phyloP scores from a whole-genome alignment of 2,329 filamentous ascomycete genomes.

The Fusarium abutilonis region DNA sequence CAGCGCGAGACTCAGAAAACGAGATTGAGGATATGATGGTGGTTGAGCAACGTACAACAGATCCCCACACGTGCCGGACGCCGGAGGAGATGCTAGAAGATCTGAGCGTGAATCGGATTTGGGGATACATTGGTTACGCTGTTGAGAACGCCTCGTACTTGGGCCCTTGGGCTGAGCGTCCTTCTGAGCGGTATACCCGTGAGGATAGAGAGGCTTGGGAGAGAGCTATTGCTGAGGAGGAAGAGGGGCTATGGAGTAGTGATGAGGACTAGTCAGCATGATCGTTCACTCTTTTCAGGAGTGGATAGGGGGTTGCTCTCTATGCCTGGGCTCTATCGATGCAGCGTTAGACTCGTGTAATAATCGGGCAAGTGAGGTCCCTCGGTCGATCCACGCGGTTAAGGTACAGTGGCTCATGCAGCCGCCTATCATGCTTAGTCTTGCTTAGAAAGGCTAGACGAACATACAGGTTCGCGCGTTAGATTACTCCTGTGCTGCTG shows the following conservation, averaged over 20 bases:
- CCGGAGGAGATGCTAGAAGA: not conserved
- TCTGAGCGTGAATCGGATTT: not conserved
- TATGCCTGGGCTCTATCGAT: too few species aligned
- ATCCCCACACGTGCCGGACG: not conserved
- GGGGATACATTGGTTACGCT: conserved; percentile 2
- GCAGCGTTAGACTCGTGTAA: too few species aligned
- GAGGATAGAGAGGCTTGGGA: not conserved
- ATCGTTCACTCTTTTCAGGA: too few species aligned
- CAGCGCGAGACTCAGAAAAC: not conserved
- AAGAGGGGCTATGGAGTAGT: not conserved
- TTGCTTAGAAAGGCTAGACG: too few species aligned
- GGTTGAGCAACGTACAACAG: not conserved
- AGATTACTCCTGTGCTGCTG: too few species aligned
- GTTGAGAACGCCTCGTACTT: conserved; percentile 13
- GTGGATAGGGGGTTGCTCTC: too few species aligned
- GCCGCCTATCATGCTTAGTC: too few species aligned
- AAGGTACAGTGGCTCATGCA: too few species aligned
- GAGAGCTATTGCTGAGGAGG: not conserved
- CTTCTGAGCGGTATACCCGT: conserved; percentile 4
- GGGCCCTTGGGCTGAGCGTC: conserved; percentile 7
- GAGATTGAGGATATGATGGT: not conserved
- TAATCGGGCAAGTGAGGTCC: too few species aligned
- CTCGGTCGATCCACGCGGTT: too few species aligned
- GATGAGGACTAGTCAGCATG: not conserved
- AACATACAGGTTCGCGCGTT: too few species aligned